Evolutionary conservation across 139 green algal genomes (phyloP).

Genomic region (Tetraselmis striata): DNA sequence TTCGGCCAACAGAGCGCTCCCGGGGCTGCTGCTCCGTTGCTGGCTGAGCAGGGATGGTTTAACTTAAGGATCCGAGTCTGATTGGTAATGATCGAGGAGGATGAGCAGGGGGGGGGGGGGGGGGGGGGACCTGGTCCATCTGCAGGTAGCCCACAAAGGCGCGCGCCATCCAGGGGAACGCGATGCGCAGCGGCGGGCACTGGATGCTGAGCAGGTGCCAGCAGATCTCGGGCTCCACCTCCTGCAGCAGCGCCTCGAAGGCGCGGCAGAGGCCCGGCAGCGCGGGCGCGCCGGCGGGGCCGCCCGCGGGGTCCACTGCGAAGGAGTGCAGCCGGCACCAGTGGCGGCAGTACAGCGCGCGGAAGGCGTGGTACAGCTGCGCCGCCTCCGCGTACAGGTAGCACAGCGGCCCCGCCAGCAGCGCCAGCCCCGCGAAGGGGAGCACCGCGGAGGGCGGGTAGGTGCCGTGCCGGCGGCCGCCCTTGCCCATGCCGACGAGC

Average conservation of each 20-base stretch:
- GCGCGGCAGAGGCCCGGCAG: slow-evolving; percentile 41
- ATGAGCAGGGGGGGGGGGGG: too few relatives aligned
- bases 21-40: too few relatives aligned
- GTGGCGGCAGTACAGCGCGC: slow-evolving; percentile 53
- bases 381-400: slow-evolving; percentile 45
- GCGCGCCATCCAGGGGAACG: slow-evolving; percentile 32
- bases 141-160: slow-evolving; percentile 44
- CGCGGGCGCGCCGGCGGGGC: too few relatives aligned
- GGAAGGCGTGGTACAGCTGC: slow-evolving; percentile 34
- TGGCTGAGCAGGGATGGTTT: too few relatives aligned
- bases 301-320: slow-evolving; percentile 8
- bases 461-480: not conserved
- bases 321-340: slow-evolving; percentile 56
- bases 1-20: too few relatives aligned
- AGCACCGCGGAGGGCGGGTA: slow-evolving; percentile 45
- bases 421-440: slow-evolving; percentile 21
- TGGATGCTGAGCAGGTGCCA: slow-evolving; percentile 32
- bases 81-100: too few relatives aligned
- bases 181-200: slow-evolving; percentile 23
- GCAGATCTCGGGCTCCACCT: slow-evolving; percentile 38
- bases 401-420: slow-evolving; percentile 48
- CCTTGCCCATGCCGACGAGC: not conserved
- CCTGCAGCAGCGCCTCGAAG: slow-evolving; percentile 44
- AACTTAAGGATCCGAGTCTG: too few relatives aligned
- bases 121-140: too few relatives aligned